Percentiles rank a stretch among this genome's conserved stretches.
Conservation (phyloP, 2,329 filamentous ascomycete genomes). For the Alternaria rosae region DNA sequence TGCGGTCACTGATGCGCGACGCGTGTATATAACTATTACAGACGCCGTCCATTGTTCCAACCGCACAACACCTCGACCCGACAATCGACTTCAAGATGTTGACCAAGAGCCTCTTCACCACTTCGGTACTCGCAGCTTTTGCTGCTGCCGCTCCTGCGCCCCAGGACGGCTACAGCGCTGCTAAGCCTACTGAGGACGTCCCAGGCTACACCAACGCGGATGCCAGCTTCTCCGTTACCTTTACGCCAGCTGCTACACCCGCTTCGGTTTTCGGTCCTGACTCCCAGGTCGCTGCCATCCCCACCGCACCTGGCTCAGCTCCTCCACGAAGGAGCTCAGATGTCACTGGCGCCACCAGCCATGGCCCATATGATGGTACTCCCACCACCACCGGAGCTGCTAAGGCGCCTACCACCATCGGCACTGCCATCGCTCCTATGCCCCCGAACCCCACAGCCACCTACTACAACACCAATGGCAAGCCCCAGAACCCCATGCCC, state of each 20-base stretch:
- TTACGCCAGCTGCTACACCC: slow-evolving; percentile 40
- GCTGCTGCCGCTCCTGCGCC: slow-evolving; percentile 51
- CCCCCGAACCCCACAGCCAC: slow-evolving; percentile 69
- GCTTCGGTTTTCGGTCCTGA: slow-evolving; percentile 55
- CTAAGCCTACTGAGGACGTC: slow-evolving; percentile 24
- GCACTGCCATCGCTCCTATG: slow-evolving; percentile 64
- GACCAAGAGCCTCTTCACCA: slow-evolving; percentile 42
- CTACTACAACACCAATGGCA: slow-evolving; percentile 75
- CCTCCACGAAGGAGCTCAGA: slow-evolving; percentile 58
- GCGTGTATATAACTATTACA: slow-evolving; percentile 21
- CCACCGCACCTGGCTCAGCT: slow-evolving; percentile 44
- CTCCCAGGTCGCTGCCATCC: slow-evolving; percentile 50
- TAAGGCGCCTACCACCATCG: slow-evolving; percentile 62
- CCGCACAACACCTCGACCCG: slow-evolving; percentile 14
- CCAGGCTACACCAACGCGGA: slow-evolving; percentile 56
- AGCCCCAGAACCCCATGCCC: slow-evolving; percentile 71
- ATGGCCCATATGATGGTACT: slow-evolving; percentile 72
- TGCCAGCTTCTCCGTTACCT: slow-evolving; percentile 51
- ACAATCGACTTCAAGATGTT: slow-evolving; percentile 45
- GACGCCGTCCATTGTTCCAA: neutral
- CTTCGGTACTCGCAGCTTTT: slow-evolving; percentile 45
- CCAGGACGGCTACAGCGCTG: slow-evolving; percentile 25
- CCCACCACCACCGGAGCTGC: slow-evolving; percentile 75
- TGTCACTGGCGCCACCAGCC: slow-evolving; percentile 67
- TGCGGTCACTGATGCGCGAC: slow-evolving; percentile 15